Conservation (phyloP, 805 yeast species). For the Cyberlindnera euphorbiiphila region DNA sequence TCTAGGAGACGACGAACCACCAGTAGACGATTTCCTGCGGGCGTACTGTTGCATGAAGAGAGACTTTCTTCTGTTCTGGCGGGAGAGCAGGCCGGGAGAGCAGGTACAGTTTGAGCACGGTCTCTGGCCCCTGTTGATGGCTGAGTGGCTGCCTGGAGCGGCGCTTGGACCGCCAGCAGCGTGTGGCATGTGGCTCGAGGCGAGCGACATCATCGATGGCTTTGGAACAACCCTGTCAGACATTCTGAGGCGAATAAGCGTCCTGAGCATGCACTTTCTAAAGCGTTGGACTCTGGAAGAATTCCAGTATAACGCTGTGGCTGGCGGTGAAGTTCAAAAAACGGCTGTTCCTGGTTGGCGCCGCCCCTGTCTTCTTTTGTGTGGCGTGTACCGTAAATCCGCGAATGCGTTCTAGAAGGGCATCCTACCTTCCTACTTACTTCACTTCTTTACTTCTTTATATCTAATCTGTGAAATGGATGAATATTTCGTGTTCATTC, state of each 20-base stretch:
- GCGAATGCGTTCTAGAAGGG: too few species aligned
- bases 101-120: constrained; percentile 77
- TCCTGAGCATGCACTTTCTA: constrained; percentile 11
- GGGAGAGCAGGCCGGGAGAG: constrained; percentile 74
- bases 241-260: constrained; percentile 17
- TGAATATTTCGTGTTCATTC: too few species aligned
- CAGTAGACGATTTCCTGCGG: constrained; percentile 29
- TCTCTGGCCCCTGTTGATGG: constrained; percentile 33
- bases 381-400: too few species aligned
- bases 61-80: constrained; percentile 60
- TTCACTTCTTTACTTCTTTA: too few species aligned
- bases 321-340: too few species aligned
- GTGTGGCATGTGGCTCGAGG: constrained; percentile 26
- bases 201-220: constrained; percentile 41
- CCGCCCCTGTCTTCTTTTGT: too few species aligned
- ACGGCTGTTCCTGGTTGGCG: neutral
- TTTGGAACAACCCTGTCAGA: constrained; percentile 33
- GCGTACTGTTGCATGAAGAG: constrained; percentile 41
- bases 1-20: constrained; percentile 20
- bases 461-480: too few species aligned
- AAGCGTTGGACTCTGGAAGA: too few species aligned
- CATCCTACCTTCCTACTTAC: too few species aligned
- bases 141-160: constrained; percentile 14
- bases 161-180: constrained; percentile 7
- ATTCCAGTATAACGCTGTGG: too few species aligned